Evolutionary conservation across 2,329 filamentous ascomycete genomes (phyloP).

Genomic region (Trichothecium sympodiale): DNA sequence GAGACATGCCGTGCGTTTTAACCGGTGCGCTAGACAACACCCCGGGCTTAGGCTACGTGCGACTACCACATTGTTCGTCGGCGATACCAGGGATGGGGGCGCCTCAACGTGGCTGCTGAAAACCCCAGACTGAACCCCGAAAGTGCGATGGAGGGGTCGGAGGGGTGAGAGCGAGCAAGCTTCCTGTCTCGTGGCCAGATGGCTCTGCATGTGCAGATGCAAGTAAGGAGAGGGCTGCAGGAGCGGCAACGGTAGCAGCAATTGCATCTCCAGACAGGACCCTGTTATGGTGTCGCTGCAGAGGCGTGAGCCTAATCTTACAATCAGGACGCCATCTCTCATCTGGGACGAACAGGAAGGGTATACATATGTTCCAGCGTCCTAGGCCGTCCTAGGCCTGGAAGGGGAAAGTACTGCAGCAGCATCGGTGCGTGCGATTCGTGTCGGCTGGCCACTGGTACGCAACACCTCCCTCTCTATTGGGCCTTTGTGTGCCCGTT

Average conservation of each 20-base stretch:
- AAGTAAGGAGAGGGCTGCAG: too few relatives aligned
- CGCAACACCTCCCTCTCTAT: not conserved
- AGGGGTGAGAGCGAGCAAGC: not conserved
- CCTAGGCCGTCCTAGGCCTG: not conserved
- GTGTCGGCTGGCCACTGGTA: not conserved
- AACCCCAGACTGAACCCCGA: not conserved
- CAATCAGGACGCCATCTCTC: not conserved
- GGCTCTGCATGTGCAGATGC: too few relatives aligned
- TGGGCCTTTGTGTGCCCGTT: too few relatives aligned
- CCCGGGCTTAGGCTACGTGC: not conserved
- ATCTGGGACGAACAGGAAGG: too few relatives aligned
- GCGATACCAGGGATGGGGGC: conserved; percentile 1
- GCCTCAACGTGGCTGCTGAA: not conserved
- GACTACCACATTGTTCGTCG: not conserved
- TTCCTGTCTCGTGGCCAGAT: not conserved
- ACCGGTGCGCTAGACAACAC: not conserved
- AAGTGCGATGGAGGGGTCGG: not conserved
- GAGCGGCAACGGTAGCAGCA: too few relatives aligned
- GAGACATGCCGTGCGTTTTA: not conserved
- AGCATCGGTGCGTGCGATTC: conserved; percentile 1
- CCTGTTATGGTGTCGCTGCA: not conserved
- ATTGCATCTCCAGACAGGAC: not conserved
- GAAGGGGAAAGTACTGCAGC: not conserved
- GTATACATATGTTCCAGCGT: too few relatives aligned
- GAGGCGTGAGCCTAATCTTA: not conserved